A percentile compares a stretch with the other conserved stretches of the same genome.
These are phyloP conservation scores for Nymphaea thermarum DNA, from an alignment of 164 flowering plant species.

Conservation along the genomic window DNA sequence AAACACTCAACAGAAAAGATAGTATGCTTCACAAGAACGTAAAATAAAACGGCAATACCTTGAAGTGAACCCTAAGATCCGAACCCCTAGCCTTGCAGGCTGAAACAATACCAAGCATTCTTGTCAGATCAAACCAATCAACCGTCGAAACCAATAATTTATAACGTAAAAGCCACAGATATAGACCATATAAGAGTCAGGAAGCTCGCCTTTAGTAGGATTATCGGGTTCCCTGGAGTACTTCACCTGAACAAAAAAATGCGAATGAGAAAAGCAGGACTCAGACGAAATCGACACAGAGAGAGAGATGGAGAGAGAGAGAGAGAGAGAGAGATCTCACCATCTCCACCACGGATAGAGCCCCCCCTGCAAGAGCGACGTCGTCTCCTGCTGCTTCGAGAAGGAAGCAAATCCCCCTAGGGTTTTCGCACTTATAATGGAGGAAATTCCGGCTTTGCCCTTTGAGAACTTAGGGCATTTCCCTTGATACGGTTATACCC, in stretches of 20 bases:
- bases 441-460: background rate
- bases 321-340: background rate
- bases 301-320: too few species aligned
- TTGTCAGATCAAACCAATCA: background rate
- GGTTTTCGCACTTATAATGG: background rate
- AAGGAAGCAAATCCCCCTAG: background rate
- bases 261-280: background rate
- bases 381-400: background rate
- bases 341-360: background rate
- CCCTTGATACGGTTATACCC: too few species aligned
- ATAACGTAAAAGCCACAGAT: background rate
- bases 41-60: slow-evolving; percentile 21
- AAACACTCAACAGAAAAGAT: background rate
- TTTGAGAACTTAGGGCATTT: too few species aligned
- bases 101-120: slow-evolving; percentile 10
- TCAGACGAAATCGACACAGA: background rate
- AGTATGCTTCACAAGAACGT: background rate
- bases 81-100: slow-evolving; percentile 69
- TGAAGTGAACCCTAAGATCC: slow-evolving; percentile 56
- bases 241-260: slow-evolving; percentile 39
- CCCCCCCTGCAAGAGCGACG: background rate
- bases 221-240: slow-evolving; percentile 73
- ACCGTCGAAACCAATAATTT: background rate
- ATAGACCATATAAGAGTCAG: background rate
- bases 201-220: slow-evolving; percentile 45